Evolutionary conservation across 2,329 filamentous ascomycete genomes (phyloP).

Genomic region (Alternaria longipes): DNA sequence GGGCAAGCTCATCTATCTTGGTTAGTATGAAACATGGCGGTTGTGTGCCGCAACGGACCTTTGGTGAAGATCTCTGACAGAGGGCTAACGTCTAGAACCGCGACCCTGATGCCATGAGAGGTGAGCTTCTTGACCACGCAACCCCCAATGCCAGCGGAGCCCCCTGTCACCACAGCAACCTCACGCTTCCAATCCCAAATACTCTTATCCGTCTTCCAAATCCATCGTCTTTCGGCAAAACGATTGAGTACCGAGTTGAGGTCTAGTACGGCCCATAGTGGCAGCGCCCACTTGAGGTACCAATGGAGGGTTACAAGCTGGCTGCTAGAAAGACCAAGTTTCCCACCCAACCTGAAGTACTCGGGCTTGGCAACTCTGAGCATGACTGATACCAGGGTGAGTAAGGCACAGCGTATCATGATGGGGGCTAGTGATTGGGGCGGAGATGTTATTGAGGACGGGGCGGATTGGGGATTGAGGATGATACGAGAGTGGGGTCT

Average conservation of each 20-base stretch:
- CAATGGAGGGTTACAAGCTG: slow-evolving; percentile 35
- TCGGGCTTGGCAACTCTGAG: slow-evolving; percentile 31
- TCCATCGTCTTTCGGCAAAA: slow-evolving; percentile 53
- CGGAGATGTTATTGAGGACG: slow-evolving; percentile 8
- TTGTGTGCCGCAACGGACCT: slow-evolving; percentile 27
- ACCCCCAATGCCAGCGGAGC: slow-evolving; percentile 48
- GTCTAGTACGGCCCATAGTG: slow-evolving; percentile 33
- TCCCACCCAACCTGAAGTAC: slow-evolving; percentile 28
- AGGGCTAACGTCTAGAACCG: slow-evolving; percentile 47
- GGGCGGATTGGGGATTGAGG: slow-evolving; percentile 7
- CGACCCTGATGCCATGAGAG: slow-evolving; percentile 45
- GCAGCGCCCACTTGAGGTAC: slow-evolving; percentile 40
- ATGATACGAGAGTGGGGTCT: neutral
- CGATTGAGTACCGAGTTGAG: slow-evolving; percentile 40
- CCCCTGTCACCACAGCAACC: slow-evolving; percentile 50
- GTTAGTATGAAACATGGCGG: slow-evolving; percentile 20
- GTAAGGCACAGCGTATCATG: slow-evolving; percentile 35
- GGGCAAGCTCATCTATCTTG: slow-evolving; percentile 28
- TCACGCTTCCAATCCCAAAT: slow-evolving; percentile 46
- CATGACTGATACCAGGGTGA: slow-evolving; percentile 28
- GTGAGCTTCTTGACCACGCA: slow-evolving; percentile 44
- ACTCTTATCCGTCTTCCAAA: slow-evolving; percentile 40
- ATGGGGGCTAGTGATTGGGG: slow-evolving; percentile 6
- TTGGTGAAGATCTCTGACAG: slow-evolving; percentile 38
- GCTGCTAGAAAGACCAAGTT: slow-evolving; percentile 33